Conservation (phyloP, 148 eudicot genomes). For the Mesembryanthemum crystallinum region DNA sequence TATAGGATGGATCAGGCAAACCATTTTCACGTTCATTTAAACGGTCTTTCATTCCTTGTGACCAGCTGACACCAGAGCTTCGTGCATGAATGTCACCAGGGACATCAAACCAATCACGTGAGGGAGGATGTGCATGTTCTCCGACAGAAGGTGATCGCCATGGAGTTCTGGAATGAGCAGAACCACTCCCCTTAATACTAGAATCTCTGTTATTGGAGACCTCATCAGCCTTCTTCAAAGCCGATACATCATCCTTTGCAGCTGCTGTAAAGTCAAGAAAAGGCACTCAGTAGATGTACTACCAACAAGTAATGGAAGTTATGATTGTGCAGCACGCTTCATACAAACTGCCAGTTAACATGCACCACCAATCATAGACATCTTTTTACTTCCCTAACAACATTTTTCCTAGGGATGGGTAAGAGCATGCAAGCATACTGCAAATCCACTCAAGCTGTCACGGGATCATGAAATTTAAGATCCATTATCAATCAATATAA, state of each 20-base stretch:
- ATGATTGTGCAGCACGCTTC: neutral
- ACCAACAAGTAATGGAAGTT: neutral
- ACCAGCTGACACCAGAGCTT: slow-evolving; percentile 44
- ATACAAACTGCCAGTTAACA: neutral
- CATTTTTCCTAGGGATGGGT: no score
- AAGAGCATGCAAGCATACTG: neutral
- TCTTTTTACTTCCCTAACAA: neutral
- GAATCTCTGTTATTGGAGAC: slow-evolving; percentile 36
- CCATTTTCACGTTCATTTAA: slow-evolving; percentile 34
- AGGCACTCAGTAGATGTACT: slow-evolving; percentile 5
- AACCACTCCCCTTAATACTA: slow-evolving; percentile 36
- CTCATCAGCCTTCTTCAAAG: slow-evolving; percentile 42
- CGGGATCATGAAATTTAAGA: neutral
- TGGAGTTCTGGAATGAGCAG: slow-evolving; percentile 39
- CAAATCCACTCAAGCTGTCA: neutral
- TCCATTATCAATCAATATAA: neutral
- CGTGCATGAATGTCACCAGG: slow-evolving; percentile 36
- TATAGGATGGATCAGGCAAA: slow-evolving; percentile 31
- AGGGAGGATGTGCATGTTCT: slow-evolving; percentile 35
- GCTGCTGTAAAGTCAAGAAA: slow-evolving; percentile 33
- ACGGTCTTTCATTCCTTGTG: slow-evolving; percentile 46
- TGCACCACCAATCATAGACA: neutral
- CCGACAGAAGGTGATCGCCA: slow-evolving; percentile 47
- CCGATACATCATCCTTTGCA: slow-evolving; percentile 38
- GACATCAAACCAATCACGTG: slow-evolving; percentile 42